Conservation (phyloP, 179 eudicot genomes). For the Pouteria campechiana region DNA sequence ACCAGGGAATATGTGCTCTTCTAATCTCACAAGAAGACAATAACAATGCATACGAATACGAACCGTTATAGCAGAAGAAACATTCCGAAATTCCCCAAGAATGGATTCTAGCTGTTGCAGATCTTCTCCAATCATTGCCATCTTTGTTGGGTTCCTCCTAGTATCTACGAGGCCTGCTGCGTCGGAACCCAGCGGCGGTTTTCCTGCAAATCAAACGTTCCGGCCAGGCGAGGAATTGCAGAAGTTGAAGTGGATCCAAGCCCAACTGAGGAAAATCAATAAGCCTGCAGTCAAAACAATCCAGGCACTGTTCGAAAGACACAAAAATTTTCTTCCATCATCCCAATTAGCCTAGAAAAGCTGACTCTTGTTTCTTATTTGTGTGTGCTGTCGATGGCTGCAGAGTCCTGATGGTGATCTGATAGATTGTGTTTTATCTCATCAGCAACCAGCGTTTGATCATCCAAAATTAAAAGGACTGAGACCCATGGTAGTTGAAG, state of each 20-base stretch:
- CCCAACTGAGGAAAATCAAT: slow-evolving; percentile 57
- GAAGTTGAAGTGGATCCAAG: slow-evolving; percentile 40
- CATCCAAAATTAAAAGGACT: slow-evolving; percentile 89
- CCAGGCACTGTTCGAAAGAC: too few relatives aligned
- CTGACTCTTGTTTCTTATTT: not conserved
- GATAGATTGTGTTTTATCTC: slow-evolving; percentile 71
- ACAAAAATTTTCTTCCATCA: too few relatives aligned
- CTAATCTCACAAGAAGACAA: slow-evolving; percentile 55
- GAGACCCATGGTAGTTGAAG: slow-evolving; percentile 56
- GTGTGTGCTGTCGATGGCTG: not conserved
- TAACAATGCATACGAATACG: slow-evolving; percentile 45
- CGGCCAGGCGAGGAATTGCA: slow-evolving; percentile 46
- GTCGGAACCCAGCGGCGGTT: slow-evolving; percentile 3
- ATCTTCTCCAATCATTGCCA: slow-evolving; percentile 31
- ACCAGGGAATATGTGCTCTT: too few relatives aligned
- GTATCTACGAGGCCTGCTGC: slow-evolving; percentile 15
- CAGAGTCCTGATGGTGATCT: slow-evolving; percentile 97
- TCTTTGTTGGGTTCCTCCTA: slow-evolving; percentile 29
- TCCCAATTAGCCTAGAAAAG: not conserved
- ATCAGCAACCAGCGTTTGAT: slow-evolving; percentile 97
- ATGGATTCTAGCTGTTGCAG: slow-evolving; percentile 16
- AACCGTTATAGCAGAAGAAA: slow-evolving; percentile 12
- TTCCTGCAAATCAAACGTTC: slow-evolving; percentile 43
- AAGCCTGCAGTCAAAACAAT: slow-evolving; percentile 84
- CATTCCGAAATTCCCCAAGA: slow-evolving; percentile 4